Base-by-base conservation (phyloP, 148 eudicot genomes). In the Nyssa sinensis region DNA sequence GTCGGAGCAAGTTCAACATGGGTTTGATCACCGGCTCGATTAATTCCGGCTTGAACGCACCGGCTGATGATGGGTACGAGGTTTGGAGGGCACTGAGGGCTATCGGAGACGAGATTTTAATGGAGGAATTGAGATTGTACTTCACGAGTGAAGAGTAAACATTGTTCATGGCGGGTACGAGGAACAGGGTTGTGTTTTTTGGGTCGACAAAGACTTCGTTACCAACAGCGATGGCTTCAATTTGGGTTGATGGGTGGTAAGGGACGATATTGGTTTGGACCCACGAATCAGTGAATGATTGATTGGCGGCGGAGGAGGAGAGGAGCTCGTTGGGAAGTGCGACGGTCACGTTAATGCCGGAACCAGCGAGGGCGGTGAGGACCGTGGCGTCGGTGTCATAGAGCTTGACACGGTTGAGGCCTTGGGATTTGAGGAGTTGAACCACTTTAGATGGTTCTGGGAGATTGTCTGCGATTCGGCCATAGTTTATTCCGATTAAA, bases 61-160 rank as follows among this genome's bases (percentile, higher is more conserved):
- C 98, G 61, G 94, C 73, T 0, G 98, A 93, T 0, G 98, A 66
- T 1, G 98, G 98, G 82, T 88, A 93, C 0, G 97, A 91, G 16
- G n/a, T 74, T 8, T 72, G 67, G 35, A 91, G 82, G 0, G 86
- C 84, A 23, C 80, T 73, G 13, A 89, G 82, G 0, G 98, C 91
- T 5, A 93, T 64, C 0, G 98, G 97, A 5, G 98, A 91, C 0
- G 91, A 86, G 59, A 93, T 67, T 35, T 86, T 89, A 12, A 93
- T 83, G 2, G 61, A 2, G 0, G 74, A 21, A 0, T 77, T 33
- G 9, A 92, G 61, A 1, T 78, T 69, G 62, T 71, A 34, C 30
- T 85, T 86, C 0, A 66, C 34, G 2, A 92, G 75, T 0, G 91
- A 86, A 0, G 77, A 25, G 49, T 80, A 69, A 23, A 94, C 62